These are phyloP conservation scores for Podaxis sp. DNA, from an alignment of 768 basidiomycete species.

Conservation along the genomic window DNA sequence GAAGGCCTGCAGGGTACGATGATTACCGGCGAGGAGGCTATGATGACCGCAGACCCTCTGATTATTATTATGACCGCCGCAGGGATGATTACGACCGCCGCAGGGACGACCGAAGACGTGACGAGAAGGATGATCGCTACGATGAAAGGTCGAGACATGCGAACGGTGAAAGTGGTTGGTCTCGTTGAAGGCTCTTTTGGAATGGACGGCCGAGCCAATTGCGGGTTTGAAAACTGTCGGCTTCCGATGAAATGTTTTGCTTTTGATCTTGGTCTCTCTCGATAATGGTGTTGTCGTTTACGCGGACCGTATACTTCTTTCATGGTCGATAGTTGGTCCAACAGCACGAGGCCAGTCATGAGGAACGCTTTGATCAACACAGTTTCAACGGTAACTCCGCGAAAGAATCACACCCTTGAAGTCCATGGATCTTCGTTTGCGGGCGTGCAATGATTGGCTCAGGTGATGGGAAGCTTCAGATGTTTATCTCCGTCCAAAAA, in stretches of 20 bases:
- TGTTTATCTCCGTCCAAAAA: neutral
- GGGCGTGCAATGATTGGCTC: neutral
- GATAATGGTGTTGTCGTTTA: conserved; percentile 52
- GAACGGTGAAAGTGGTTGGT: conserved; percentile 79
- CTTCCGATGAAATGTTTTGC: conserved; percentile 31
- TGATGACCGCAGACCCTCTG: conserved; percentile 82
- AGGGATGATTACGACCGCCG: conserved; percentile 72
- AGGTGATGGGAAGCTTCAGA: neutral
- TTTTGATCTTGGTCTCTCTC: conserved; percentile 51
- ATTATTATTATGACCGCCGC: conserved; percentile 85
- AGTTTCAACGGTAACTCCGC: conserved; percentile 18
- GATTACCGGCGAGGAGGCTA: conserved; percentile 81
- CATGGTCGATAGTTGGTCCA: conserved; percentile 43
- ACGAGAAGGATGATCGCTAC: conserved; percentile 80
- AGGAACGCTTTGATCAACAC: conserved; percentile 22
- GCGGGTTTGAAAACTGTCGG: conserved; percentile 23
- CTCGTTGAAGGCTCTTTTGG: conserved; percentile 54
- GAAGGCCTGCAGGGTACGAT: conserved; percentile 91
- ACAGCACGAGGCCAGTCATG: conserved; percentile 30
- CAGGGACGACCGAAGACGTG: conserved; percentile 77
- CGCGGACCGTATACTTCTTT: conserved; percentile 53
- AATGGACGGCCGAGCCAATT: conserved; percentile 25
- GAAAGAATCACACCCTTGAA: conserved; percentile 11
- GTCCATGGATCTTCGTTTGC: neutral
- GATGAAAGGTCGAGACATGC: conserved; percentile 76